phyloP scores from a whole-genome alignment of 208 protist genomes.

The Crithidia bombi region DNA sequence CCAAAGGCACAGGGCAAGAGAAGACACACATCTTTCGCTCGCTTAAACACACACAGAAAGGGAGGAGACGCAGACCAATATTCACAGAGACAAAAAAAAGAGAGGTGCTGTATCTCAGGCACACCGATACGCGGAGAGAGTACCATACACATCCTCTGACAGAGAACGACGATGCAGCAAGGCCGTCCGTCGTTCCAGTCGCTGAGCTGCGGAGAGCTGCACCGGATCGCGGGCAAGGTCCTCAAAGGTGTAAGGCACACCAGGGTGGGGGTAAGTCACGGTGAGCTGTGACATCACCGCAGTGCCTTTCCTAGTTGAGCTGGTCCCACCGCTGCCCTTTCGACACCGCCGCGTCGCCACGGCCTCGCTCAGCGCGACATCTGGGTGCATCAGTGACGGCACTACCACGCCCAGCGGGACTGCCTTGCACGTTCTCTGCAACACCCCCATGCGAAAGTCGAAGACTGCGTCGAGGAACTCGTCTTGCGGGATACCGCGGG shows the following conservation, averaged over 20 bases:
- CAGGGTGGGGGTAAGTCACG: slow-evolving; percentile 24
- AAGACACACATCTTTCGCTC: background rate
- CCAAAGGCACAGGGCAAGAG: background rate
- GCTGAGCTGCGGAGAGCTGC: slow-evolving; percentile 16
- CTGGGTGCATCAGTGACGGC: slow-evolving; percentile 16
- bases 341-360: background rate
- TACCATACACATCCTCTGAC: slow-evolving; percentile 27
- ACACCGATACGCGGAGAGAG: slow-evolving; percentile 15
- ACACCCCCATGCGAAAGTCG: slow-evolving; percentile 21
- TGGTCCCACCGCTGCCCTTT: background rate
- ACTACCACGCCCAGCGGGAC: slow-evolving; percentile 23
- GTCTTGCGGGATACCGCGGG: slow-evolving; percentile 22
- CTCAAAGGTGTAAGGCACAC: slow-evolving; percentile 19
- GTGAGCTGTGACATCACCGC: background rate
- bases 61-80: background rate
- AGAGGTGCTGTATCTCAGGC: background rate
- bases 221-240: slow-evolving; percentile 22
- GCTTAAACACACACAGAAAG: background rate
- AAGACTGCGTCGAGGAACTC: slow-evolving; percentile 30
- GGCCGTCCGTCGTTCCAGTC: slow-evolving; percentile 12
- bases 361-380: slow-evolving; percentile 1
- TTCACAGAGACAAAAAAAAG: background rate
- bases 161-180: slow-evolving; percentile 24
- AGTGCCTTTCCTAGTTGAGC: background rate
- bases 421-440: slow-evolving; percentile 18